Evolutionary conservation across 208 protist species (phyloP).

Genomic region (Balamuthia mandrillaris): DNA sequence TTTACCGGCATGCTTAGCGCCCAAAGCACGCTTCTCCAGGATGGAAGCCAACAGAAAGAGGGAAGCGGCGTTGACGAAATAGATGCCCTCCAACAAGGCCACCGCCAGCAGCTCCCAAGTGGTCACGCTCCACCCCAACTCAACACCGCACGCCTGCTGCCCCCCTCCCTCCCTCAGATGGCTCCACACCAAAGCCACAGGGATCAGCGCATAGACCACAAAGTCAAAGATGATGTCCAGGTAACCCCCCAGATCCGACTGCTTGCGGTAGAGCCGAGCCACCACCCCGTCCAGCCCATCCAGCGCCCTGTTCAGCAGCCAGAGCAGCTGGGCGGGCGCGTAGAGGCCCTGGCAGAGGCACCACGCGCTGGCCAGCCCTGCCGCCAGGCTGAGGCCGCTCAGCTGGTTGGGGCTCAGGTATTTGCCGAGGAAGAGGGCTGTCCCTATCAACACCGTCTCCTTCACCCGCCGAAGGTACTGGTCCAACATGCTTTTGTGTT

Average conservation of each 20-base stretch:
- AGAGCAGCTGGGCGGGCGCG: no score
- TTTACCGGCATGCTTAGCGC: background rate
- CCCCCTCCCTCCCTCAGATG: background rate
- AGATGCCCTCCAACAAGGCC: background rate
- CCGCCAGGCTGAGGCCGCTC: no score
- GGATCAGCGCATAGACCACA: constrained; percentile 11
- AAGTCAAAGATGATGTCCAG: constrained; percentile 30
- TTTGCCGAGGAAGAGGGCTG: no score
- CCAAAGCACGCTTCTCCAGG: constrained; percentile 23
- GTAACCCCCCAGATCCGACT: constrained; percentile 34
- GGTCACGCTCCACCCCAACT: background rate
- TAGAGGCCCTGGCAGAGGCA: no score
- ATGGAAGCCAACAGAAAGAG: background rate
- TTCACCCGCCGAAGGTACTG: no score
- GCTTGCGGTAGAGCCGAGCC: background rate
- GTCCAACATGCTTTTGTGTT: no score
- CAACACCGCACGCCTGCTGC: no score
- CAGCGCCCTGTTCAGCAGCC: background rate
- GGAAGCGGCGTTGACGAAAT: constrained; percentile 37
- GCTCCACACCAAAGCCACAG: background rate
- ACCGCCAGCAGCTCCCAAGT: background rate
- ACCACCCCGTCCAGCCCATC: constrained; percentile 26
- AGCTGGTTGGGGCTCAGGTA: no score
- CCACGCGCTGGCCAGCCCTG: no score
- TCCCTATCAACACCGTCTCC: no score